Conservation (phyloP, 352 stramenopile genomes). For the Globisporangium mamillatum region DNA sequence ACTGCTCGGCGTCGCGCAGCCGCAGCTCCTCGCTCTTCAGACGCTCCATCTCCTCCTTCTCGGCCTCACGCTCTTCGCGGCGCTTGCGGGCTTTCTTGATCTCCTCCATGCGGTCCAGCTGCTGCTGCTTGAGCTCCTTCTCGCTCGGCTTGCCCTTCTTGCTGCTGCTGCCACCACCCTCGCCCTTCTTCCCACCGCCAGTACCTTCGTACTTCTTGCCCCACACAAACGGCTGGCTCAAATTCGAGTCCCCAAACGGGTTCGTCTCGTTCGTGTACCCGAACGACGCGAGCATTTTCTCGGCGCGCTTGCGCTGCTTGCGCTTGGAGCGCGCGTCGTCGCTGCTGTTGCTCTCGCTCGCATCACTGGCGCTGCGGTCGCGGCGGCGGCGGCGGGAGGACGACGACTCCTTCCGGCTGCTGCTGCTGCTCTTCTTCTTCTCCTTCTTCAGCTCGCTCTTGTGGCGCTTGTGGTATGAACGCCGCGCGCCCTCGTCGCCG, state of each 20-base stretch:
- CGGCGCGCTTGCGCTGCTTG: slow-evolving; percentile 63
- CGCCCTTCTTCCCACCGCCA: slow-evolving; percentile 10
- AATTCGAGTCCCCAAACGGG: slow-evolving; percentile 97
- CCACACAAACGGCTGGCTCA: slow-evolving; percentile 97
- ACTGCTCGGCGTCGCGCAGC: slow-evolving; percentile 95
- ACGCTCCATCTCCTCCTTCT: slow-evolving; percentile 95
- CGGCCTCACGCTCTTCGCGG: slow-evolving; percentile 81
- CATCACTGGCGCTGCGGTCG: slow-evolving; percentile 3
- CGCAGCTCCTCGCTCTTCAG: slow-evolving; percentile 93
- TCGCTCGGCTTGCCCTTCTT: slow-evolving; percentile 25
- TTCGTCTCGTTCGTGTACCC: slow-evolving; percentile 99
- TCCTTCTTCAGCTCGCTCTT: slow-evolving; percentile 1
- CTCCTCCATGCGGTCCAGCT: slow-evolving; percentile 90
- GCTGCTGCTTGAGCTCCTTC: slow-evolving; percentile 60
- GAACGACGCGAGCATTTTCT: slow-evolving; percentile 79
- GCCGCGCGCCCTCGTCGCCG: neutral
- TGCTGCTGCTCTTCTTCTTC: neutral
- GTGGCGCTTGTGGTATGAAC: slow-evolving; percentile 9
- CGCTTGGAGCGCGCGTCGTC: slow-evolving; percentile 45
- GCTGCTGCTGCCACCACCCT: neutral
- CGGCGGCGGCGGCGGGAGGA: neutral
- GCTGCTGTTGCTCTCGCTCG: slow-evolving; percentile 8
- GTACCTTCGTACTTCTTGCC: slow-evolving; percentile 92
- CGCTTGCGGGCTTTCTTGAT: slow-evolving; percentile 95
- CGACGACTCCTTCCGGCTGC: slow-evolving; percentile 1